Evolutionary conservation across 129 eudicot species (phyloP), one percentile per base, ranked within the genome.

Genomic region (Arctium minus): DNA sequence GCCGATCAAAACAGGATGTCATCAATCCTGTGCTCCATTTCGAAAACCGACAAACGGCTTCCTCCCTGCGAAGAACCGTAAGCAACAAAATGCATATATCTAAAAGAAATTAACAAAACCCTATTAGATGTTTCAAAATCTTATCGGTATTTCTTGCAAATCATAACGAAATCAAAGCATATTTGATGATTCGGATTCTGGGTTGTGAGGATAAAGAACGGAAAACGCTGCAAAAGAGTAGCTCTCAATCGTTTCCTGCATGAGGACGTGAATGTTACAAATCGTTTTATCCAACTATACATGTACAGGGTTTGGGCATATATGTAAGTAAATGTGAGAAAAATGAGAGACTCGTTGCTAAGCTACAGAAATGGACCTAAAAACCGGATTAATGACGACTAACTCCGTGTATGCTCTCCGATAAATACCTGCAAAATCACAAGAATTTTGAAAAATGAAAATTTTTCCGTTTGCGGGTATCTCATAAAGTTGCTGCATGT

Each of bases 371-470:
- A 79, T 73, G 70, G 78, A 77, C 85, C 88, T 81, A 86, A 36
- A 82, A n/a, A 82, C 79, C 82, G 46, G 27, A 62, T 38, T 29
- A 22, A 30, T 29, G 5, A 72, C 83, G 0, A n/a, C 87, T 89
- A 87, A 70, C 85, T 89, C 77, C 85, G 87, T 91, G 84, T 75
- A 75, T 86, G 68, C 65, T 94, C 97, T 85, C 86, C 90, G 11
- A 76, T 83, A 53, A 72, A 81, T 77, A 75, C 98, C 98, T 94
- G 95, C 76, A 84, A 88, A 53, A 85, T 75, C 40, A 48, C 77
- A 72, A 15, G 27, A 46, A 53, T 39, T 2, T 35, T 50, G n/a
- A 4, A 56, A 77, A 42, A 75, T 56, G 6, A 30, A 15, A 56
- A 42, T 33, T 44, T 36, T 37, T 8, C 68, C 17, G 35, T 67